Evolutionary conservation across 1,284 basidiomycete species (phyloP), one percentile per base, ranked within the genome.

Genomic region (Boletus smithii): DNA sequence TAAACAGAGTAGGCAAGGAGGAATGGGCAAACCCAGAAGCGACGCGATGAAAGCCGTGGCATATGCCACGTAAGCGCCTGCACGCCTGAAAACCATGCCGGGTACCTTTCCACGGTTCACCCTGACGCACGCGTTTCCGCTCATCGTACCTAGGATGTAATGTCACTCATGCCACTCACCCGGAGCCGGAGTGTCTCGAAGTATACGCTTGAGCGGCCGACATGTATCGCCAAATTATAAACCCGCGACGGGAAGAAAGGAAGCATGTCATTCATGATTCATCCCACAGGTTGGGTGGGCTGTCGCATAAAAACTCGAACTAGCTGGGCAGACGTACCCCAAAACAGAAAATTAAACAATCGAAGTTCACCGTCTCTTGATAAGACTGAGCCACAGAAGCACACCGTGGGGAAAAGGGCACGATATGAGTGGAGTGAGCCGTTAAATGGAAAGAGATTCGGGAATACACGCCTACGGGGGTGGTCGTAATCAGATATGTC

Each of bases 391-490:
- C 11, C 14, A 31, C 23, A 45, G 55, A 60, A 62, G 57, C 45
- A 34, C 10, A 22, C 24, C 59, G 57, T 62, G 61, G 49, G 46
- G 43, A 44, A 55, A 40, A 14, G 34, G 30, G 26, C 4, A 41
- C 24, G 31, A 18, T 17, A 24, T 30, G 29, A 30, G n/a, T n/a
- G n/a, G 5, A 9, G 29, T 38, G 34, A 14, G 16, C 16, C n/a
- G n/a, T 18, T 37, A 41, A 53, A 43, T 38, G 20, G 24, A 32
- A 16, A 20, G 14, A 8, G 23, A 27, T 14, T 26, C 26, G 23
- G 40, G n/a, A 39, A 36, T 31, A 35, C 27, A 30, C 14, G 27
- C 37, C 34, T 37, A 17, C 10, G n/a, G 24, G 9, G 6, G 22
- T 35, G 27, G 32, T 30, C 40, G 46, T 57, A 46, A 50, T 38